Evolutionary conservation across 768 basidiomycete species (phyloP), one percentile per base, ranked within the genome.

Genomic region (Xerocomellus intermedius): DNA sequence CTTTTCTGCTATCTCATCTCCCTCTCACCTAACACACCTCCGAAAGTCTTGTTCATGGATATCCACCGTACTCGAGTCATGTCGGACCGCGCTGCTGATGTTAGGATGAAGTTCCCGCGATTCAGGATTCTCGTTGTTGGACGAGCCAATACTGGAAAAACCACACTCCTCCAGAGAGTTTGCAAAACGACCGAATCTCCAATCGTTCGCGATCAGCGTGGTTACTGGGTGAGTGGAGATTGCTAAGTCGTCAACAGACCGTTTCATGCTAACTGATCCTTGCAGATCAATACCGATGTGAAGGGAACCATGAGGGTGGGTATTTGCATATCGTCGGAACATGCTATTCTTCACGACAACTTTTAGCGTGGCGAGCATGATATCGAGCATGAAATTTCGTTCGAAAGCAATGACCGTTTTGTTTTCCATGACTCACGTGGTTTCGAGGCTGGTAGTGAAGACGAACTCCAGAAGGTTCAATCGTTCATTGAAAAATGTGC

Each of bases 381-480:
- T 24, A 37, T 48, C 4, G 33, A 47, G 10, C 46, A 48, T 13
- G 47, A 48, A 26, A 37, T 48, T 55, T 64, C 8, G 0, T 77
- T 72, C 56, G 44, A 39, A 24, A 73, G 63, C 59, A 72, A 72
- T 32, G 60, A 55, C 4, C 45, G 58, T 3, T 77, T 75, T 57
- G 65, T 76, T 21, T 77, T 77, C 52, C 77, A 77, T 37, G 76
- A 78, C 52, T 78, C 77, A 19, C 52, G 65, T 42, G 77, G 75
- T 5, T 75, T 78, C 47, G 74, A 77, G 59, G 54, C 72, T 19
- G 76, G 76, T 4, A 59, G 57, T 2, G 59, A 22, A 1, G 54
- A 59, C 3, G 70, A 77, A 53, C 50, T 75, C 3, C 49, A 64
- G 1, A 62, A 48, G 8, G 68, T 77, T 22, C 61, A 56, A 42